Base-by-base conservation (phyloP, 2,329 filamentous ascomycete genomes). In the Diplodia corticola region DNA sequence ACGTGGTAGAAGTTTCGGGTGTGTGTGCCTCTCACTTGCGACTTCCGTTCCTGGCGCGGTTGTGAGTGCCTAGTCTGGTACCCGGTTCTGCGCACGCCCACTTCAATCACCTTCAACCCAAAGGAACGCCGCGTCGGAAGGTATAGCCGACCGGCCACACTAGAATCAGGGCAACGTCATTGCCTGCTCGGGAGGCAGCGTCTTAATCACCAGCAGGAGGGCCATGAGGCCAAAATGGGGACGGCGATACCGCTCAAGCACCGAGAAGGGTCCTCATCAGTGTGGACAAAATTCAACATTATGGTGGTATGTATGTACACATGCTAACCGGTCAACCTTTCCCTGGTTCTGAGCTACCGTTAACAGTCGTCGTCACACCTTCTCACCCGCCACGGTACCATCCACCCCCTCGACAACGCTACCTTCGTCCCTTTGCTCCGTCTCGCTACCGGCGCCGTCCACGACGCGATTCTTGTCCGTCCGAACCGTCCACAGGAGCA, bases 401-500 rank as follows among this genome's bases (percentile, higher is more conserved):
- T 74, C 15, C n/a, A n/a, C n/a, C 69, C 70, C 9, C 61, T 75
- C 13, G 71, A 73, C 15, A 68, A 57, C 7, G 28, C 57, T 61
- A 4, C 72, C 71, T 10, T 70, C 74, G 51, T 54, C 67, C 13
- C 65, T 64, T 24, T 44, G 61, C 26, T 33, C 50, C 15, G 13
- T 7, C 48, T 57, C 63, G 17, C 28, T 24, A 12, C 26, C 51
- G 3, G 50, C 40, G 6, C 51, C 63, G 20, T 65, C 63, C 20
- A 55, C 63, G 17, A 65, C 22, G 10, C 37, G 51, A 4, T 20
- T 35, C 28, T 57, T 65, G 2, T 57, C 53, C n/a, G 13, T 20
- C 6, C 28, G 28, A 2, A 26, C 26, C 2, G 63, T 65, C 69
- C 83, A 75, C 70, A 80, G 85, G 1, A 84, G 78, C 49, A 89